Percentiles rank a stretch among this genome's conserved stretches.
Conservation (phyloP, 371 early-diverging fungal genomes). For the Lichtheimia hyalospora region DNA sequence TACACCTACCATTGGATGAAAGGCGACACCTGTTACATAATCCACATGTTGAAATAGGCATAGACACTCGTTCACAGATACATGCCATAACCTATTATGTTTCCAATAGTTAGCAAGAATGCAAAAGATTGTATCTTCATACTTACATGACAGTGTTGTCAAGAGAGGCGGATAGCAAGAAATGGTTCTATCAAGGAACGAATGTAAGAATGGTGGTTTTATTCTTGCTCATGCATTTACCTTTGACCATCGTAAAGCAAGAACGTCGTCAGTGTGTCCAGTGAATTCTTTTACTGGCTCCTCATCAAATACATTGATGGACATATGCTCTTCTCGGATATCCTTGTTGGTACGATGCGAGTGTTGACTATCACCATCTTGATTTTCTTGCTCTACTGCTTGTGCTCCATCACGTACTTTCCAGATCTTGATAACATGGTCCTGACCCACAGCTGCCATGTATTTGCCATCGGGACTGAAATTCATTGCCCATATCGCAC, state of each 20-base stretch:
- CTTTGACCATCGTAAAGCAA: conserved; percentile 87
- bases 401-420: conserved; percentile 41
- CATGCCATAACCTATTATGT: conserved; percentile 78
- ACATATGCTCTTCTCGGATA: conserved; percentile 19
- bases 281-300: conserved; percentile 64
- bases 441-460: conserved; percentile 79
- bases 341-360: neutral
- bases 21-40: conserved; percentile 76
- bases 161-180: conserved; percentile 80
- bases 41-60: conserved; percentile 78
- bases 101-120: neutral
- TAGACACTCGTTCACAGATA: conserved; percentile 68
- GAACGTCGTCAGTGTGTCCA: conserved; percentile 73
- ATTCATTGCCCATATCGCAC: conserved; percentile 55
- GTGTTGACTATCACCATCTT: neutral
- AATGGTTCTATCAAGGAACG: conserved; percentile 52
- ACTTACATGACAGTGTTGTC: conserved; percentile 75
- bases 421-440: conserved; percentile 75
- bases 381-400: neutral
- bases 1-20: conserved; percentile 68
- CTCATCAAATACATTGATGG: conserved; percentile 61
- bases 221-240: conserved; percentile 11
- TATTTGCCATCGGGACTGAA: conserved; percentile 81
- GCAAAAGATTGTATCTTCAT: neutral
- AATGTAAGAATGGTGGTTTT: too few relatives aligned